phyloP scores from a whole-genome alignment of 805 yeast genomes.

The Kuraishia capsulata region DNA sequence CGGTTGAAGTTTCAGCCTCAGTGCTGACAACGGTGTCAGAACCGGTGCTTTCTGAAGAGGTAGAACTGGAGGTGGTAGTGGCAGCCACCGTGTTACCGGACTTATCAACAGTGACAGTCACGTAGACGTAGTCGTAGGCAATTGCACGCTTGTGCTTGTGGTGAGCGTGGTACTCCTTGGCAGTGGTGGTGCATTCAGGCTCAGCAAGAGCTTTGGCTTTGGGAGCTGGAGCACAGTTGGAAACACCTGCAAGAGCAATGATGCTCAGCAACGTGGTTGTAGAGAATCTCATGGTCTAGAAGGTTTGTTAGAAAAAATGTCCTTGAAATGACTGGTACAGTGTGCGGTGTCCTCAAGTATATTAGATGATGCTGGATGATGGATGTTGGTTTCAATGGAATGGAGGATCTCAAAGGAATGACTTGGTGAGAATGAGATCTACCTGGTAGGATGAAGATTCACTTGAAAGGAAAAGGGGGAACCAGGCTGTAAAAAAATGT shows the following conservation, averaged over 20 bases:
- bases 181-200: slow-evolving; percentile 31
- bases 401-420: too few relatives aligned
- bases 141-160: slow-evolving; percentile 54
- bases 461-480: too few relatives aligned
- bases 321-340: too few relatives aligned
- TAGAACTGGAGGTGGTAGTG: slow-evolving; percentile 7
- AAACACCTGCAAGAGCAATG: slow-evolving; percentile 13
- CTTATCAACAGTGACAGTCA: slow-evolving; percentile 43
- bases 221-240: slow-evolving; percentile 22
- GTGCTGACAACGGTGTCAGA: slow-evolving; percentile 10
- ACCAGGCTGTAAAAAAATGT: too few relatives aligned
- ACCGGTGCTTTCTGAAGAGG: slow-evolving; percentile 5
- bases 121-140: slow-evolving; percentile 36
- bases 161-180: slow-evolving; percentile 39
- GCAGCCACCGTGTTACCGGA: slow-evolving; percentile 33
- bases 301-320: too few relatives aligned
- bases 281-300: not conserved
- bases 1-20: slow-evolving; percentile 9
- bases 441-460: too few relatives aligned
- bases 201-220: slow-evolving; percentile 26
- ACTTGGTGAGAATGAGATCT: too few relatives aligned
- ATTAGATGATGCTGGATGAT: too few relatives aligned
- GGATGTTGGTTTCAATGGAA: too few relatives aligned
- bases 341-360: too few relatives aligned
- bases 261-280: slow-evolving; percentile 2